Percentiles rank a stretch among this genome's conserved stretches.
Evolutionary conservation across 108 stramenopile species (phyloP).

Genomic region (Cyclotella choctawhatcheeana): DNA sequence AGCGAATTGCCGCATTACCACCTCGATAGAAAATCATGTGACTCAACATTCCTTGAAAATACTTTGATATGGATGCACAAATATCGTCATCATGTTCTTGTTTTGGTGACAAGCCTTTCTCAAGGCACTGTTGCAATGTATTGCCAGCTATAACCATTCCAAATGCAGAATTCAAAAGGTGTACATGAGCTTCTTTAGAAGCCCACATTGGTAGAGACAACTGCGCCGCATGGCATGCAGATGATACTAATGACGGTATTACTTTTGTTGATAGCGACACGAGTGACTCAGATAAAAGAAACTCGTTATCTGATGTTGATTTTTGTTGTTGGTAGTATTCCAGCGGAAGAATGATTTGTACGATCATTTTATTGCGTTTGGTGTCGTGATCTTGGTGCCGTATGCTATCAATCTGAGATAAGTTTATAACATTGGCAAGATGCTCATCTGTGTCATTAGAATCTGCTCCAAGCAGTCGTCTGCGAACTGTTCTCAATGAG

Average conservation of each 20-base stretch:
- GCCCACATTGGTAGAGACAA: slow-evolving; percentile 49
- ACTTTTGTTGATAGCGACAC: slow-evolving; percentile 22
- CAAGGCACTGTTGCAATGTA: not conserved
- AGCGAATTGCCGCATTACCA: not conserved
- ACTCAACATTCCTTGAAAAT: slow-evolving; percentile 7
- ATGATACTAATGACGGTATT: slow-evolving; percentile 38
- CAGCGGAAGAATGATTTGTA: slow-evolving; percentile 38
- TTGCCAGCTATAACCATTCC: slow-evolving; percentile 21
- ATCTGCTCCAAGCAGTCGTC: slow-evolving; percentile 26
- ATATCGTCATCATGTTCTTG: not conserved
- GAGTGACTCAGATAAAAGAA: slow-evolving; percentile 22
- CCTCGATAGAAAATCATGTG: slow-evolving; percentile 7
- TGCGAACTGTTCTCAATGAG: slow-evolving; percentile 47
- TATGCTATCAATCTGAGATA: slow-evolving; percentile 9
- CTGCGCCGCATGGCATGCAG: slow-evolving; percentile 44
- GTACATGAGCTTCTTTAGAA: slow-evolving; percentile 14
- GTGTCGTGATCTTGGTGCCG: not conserved
- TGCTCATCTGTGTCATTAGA: not conserved
- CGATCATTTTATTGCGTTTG: slow-evolving; percentile 9
- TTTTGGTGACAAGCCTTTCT: not conserved
- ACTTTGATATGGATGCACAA: slow-evolving; percentile 2
- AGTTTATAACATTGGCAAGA: not conserved
- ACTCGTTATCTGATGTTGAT: not conserved
- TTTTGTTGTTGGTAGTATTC: slow-evolving; percentile 31
- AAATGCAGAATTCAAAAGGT: slow-evolving; percentile 37